phyloP scores from a whole-genome alignment of 2,329 filamentous ascomycete genomes.

The Coniochaeta sp. region DNA sequence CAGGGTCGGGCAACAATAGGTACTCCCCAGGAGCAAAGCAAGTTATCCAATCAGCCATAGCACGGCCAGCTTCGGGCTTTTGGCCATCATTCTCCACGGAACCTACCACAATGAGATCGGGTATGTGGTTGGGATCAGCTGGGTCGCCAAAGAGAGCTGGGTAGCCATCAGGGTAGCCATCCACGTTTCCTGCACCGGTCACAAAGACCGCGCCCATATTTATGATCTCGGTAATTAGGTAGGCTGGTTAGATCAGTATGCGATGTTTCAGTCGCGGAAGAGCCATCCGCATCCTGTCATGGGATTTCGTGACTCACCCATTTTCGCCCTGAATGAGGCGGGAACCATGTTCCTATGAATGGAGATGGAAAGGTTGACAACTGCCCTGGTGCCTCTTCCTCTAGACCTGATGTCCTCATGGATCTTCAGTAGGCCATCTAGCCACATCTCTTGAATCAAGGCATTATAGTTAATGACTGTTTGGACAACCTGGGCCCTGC shows the following conservation, averaged over 20 bases:
- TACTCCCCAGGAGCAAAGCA: neutral
- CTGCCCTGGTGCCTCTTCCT: slow-evolving; percentile 1
- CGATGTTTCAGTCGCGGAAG: no score
- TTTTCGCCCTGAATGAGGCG: no score
- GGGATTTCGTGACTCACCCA: no score
- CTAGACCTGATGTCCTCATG: slow-evolving; percentile 3
- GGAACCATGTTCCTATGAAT: no score
- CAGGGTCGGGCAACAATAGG: neutral
- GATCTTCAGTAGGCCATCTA: neutral
- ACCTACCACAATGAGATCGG: slow-evolving; percentile 3
- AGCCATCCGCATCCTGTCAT: no score
- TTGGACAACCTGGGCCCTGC: neutral
- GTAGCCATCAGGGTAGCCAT: neutral
- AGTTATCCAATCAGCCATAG: neutral
- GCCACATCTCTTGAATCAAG: neutral
- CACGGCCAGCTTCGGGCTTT: no score
- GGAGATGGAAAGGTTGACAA: slow-evolving; percentile 3
- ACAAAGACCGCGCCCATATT: no score
- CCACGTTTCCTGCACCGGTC: neutral
- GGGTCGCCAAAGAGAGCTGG: slow-evolving; percentile 5
- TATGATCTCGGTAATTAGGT: no score
- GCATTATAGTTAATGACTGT: neutral
- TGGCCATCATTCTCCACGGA: no score
- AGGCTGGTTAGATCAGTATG: no score
- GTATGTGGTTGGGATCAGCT: neutral